phyloP scores from a whole-genome alignment of 768 basidiomycete genomes.

The Dictyophora rubrovolvata region DNA sequence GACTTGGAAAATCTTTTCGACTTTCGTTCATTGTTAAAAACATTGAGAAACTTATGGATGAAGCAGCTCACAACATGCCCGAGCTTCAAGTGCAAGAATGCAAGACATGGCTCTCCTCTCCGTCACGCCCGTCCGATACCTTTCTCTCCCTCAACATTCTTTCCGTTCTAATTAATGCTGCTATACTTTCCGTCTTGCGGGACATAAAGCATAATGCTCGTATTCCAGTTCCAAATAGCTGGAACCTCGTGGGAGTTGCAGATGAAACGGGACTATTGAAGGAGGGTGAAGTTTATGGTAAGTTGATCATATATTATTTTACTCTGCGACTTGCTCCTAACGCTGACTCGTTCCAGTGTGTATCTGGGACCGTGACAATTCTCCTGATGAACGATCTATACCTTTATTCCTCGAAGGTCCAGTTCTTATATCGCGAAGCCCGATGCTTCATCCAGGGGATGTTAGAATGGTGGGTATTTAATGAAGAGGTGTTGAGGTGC shows the following conservation, averaged over 20 bases:
- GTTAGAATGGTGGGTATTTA: slow-evolving; percentile 27
- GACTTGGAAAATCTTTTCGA: slow-evolving; percentile 35
- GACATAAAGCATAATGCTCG: slow-evolving; percentile 69
- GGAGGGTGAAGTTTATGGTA: slow-evolving; percentile 60
- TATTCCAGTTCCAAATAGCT: slow-evolving; percentile 58
- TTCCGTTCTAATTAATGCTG: slow-evolving; percentile 43
- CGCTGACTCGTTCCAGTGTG: slow-evolving; percentile 34
- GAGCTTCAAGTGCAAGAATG: background rate
- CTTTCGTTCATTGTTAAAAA: slow-evolving; percentile 42
- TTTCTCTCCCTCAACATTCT: slow-evolving; percentile 34
- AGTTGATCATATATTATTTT: slow-evolving; percentile 10
- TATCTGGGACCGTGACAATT: slow-evolving; percentile 36
- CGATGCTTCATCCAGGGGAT: slow-evolving; percentile 69
- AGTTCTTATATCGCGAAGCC: slow-evolving; percentile 59
- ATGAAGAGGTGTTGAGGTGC: background rate
- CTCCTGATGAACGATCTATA: slow-evolving; percentile 21
- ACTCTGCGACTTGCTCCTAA: background rate
- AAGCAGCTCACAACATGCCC: background rate
- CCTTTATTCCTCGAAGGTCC: slow-evolving; percentile 51
- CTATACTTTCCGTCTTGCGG: slow-evolving; percentile 55
- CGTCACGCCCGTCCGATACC: too few relatives aligned
- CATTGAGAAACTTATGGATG: background rate
- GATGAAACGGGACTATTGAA: slow-evolving; percentile 61
- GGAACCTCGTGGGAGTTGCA: slow-evolving; percentile 68
- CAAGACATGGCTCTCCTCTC: background rate